Evolutionary conservation across 805 yeast genomes (phyloP), one percentile per base, ranked within the genome.

Genomic region (Dipodascus albidus): DNA sequence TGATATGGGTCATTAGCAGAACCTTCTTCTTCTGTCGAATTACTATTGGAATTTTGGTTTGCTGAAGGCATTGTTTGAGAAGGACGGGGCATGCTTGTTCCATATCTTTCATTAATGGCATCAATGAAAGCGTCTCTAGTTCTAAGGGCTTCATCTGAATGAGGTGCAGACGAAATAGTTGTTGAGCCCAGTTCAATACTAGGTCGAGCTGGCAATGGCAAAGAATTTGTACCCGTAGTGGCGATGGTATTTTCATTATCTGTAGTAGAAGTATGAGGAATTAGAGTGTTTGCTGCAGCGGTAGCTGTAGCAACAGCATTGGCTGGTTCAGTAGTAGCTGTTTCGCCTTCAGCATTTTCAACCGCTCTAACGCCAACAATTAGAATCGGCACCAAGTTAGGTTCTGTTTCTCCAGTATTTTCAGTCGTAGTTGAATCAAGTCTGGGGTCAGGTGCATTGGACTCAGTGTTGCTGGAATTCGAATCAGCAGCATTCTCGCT

Each of bases 361-460:
- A 63, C 72, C 0, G 79, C 73, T 6, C 80, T 64, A 21, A 77
- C 74, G 3, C 81, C 79, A 20, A 77, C 70, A 22, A 77, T 72
- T 54, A 77, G 65, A 2, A 77, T 76, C 0, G 81, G 81, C 2
- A 76, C 69, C 31, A 63, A 60, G 2, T 35, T 38, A n/a, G 44
- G 44, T 17, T 38, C 44, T 38, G 17, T 4, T n/a, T 38, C 44
- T 11, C 44, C 20, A 14, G 14, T n/a, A 14, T 17, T 17, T 11
- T 38, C 44, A 3, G 44, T 38, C 6, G 50, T 14, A 48, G 11
- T 27, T 6, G 33, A 27, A 27, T 6, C 33, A 27, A 11, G 33
- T 8, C 15, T 15, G 14, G 23, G 19, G 11, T n/a, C n/a, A 14
- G 27, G 6, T 3, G 27, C 19, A 21, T 21, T 23, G 8, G 31